phyloP scores from a whole-genome alignment of 768 basidiomycete genomes.

The Holtermannia corniformis region DNA sequence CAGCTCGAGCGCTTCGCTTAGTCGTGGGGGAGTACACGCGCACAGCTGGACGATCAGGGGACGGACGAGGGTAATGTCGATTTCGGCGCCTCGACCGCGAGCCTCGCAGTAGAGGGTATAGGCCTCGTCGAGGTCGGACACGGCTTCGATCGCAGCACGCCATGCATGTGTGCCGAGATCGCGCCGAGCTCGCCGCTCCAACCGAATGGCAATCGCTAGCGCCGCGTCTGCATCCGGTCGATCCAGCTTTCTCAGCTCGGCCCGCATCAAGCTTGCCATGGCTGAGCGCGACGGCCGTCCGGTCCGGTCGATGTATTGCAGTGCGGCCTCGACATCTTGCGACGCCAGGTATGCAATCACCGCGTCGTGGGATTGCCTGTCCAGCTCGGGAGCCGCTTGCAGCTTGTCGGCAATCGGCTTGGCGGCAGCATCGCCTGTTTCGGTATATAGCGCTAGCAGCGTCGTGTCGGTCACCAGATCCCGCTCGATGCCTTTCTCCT shows the following conservation, averaged over 20 bases:
- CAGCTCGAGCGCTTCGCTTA: constrained; percentile 11
- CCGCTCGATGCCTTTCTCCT: not conserved
- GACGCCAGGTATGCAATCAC: not conserved
- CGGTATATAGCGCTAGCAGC: not conserved
- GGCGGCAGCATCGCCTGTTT: not conserved
- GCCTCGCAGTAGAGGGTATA: constrained; percentile 11
- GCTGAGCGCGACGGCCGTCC: too few relatives aligned
- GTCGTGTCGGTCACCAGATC: not conserved
- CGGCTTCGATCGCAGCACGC: constrained; percentile 11
- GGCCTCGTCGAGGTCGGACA: constrained; percentile 4
- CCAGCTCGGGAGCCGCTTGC: too few relatives aligned
- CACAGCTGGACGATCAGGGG: constrained; percentile 18
- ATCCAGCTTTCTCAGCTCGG: too few relatives aligned
- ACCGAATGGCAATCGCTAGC: not conserved
- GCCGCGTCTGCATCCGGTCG: not conserved
- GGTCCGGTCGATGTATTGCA: not conserved
- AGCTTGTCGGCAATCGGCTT: too few relatives aligned
- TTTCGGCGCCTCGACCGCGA: constrained; percentile 7
- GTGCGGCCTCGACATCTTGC: not conserved
- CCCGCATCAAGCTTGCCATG: not conserved
- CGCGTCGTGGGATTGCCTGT: not conserved
- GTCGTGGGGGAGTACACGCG: constrained; percentile 1
- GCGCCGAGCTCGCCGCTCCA: not conserved
- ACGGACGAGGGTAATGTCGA: constrained; percentile 8
- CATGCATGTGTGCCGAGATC: constrained; percentile 6